These are phyloP conservation scores for Ceratocystis eucalypticola DNA, from an alignment of 2,329 filamentous ascomycete species.

Conservation along the genomic window DNA sequence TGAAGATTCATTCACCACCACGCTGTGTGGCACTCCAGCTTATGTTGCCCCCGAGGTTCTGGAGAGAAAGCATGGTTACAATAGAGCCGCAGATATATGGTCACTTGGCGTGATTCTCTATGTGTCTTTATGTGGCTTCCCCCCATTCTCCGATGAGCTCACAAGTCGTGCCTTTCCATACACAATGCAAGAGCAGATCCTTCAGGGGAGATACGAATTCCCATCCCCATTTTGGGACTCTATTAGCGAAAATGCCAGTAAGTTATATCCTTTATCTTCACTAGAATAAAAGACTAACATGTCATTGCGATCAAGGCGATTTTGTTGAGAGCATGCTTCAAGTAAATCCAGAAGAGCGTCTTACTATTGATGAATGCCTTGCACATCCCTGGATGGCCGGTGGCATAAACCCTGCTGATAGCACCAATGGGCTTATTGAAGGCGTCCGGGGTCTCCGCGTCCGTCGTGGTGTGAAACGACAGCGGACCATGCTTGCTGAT, in stretches of 20 bases:
- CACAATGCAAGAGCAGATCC: constrained; percentile 78
- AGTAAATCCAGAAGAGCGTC: constrained; percentile 70
- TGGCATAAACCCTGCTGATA: constrained; percentile 55
- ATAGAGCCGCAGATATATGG: constrained; percentile 91
- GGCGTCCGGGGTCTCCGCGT: constrained; percentile 74
- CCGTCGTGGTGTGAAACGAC: constrained; percentile 61
- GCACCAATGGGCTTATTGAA: constrained; percentile 83
- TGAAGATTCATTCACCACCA: constrained; percentile 95
- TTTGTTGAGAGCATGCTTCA: constrained; percentile 91
- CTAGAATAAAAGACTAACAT: constrained; percentile 11
- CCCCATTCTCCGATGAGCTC: constrained; percentile 91
- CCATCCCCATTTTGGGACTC: constrained; percentile 93
- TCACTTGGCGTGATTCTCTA: constrained; percentile 95
- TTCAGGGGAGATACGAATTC: constrained; percentile 78
- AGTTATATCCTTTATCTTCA: constrained; percentile 24
- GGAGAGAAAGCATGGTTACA: constrained; percentile 64
- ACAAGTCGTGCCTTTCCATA: constrained; percentile 69
- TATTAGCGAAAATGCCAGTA: constrained; percentile 66
- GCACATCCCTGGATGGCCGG: constrained; percentile 79
- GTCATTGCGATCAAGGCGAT: constrained; percentile 42
- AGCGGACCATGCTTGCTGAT: constrained; percentile 63
- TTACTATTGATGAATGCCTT: constrained; percentile 80
- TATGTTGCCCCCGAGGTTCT: constrained; percentile 96
- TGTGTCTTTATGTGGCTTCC: constrained; percentile 92
- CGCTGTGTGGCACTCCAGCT: constrained; percentile 88